phyloP scores from a whole-genome alignment of 1,139 yeast species.

The Candida freyschussii region DNA sequence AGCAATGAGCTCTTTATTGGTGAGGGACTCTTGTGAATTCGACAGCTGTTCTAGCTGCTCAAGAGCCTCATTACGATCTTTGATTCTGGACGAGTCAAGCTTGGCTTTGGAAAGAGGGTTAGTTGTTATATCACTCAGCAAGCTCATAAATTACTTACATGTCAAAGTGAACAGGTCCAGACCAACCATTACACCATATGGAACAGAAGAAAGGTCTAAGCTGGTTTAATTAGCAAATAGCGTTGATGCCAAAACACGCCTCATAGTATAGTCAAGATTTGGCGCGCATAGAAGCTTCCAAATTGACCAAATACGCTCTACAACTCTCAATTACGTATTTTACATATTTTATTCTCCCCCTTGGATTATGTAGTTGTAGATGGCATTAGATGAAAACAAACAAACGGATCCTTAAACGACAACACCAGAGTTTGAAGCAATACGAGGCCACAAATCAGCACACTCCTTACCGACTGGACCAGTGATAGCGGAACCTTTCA shows the following conservation, averaged over 20 bases:
- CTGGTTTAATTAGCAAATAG: no score
- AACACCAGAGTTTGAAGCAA: constrained; percentile 99
- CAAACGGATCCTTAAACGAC: constrained; percentile 65
- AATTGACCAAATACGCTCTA: background rate
- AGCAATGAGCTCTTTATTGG: constrained; percentile 23
- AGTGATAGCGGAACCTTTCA: constrained; percentile 99
- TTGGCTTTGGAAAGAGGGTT: constrained; percentile 20
- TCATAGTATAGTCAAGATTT: no score
- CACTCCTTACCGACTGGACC: constrained; percentile 99
- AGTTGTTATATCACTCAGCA: constrained; percentile 1
- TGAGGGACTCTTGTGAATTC: constrained; percentile 23
- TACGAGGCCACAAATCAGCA: constrained; percentile 99
- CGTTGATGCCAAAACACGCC: no score
- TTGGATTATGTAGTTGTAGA: constrained; percentile 18
- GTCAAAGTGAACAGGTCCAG: constrained; percentile 12
- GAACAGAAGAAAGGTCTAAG: no score
- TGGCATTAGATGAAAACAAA: constrained; percentile 24
- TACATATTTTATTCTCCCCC: constrained; percentile 22
- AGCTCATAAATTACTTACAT: constrained; percentile 9
- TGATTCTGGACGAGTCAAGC: constrained; percentile 43
- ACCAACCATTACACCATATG: constrained; percentile 1
- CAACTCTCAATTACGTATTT: constrained; percentile 14
- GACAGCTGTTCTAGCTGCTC: constrained; percentile 32
- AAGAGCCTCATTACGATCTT: constrained; percentile 51
- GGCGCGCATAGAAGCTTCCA: no score